A percentile compares a stretch with the other conserved stretches of the same genome.
These are phyloP conservation scores for Neltuma alba DNA, from an alignment of 306 rosid genomes.

Conservation along the genomic window DNA sequence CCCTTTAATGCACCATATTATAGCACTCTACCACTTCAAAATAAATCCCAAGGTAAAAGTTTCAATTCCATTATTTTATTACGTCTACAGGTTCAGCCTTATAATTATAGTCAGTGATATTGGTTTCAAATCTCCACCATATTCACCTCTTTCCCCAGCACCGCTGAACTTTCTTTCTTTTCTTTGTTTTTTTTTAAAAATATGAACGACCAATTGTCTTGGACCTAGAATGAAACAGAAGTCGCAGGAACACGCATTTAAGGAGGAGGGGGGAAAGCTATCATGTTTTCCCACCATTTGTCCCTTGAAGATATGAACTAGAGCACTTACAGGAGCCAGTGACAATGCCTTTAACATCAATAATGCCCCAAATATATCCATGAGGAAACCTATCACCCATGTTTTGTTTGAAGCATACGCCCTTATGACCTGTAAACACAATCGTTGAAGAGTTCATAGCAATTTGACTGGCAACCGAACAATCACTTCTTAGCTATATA, in stretches of 20 bases:
- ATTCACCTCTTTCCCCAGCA: not conserved
- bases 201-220: not conserved
- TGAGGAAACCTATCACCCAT: conserved; percentile 83
- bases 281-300: not conserved
- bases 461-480: conserved; percentile 23
- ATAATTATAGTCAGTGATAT: not conserved
- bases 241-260: not conserved
- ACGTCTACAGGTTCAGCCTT: not conserved
- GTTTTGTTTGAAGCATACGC: conserved; percentile 84
- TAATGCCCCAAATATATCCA: conserved; percentile 93
- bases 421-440: conserved; percentile 73
- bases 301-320: not conserved
- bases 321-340: conserved; percentile 87
- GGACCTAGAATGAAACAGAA: not conserved
- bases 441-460: conserved; percentile 10
- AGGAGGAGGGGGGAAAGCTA: not conserved
- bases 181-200: too few species aligned
- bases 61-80: not conserved
- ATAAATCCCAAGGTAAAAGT: not conserved
- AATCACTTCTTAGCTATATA: conserved; percentile 26
- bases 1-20: not conserved
- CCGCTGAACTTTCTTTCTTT: not conserved
- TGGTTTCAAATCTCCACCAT: not conserved
- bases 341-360: conserved; percentile 92
- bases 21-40: not conserved